Base-by-base conservation (phyloP, 192 early-diverging fungal genomes). In the Allomyces macrogynus region DNA sequence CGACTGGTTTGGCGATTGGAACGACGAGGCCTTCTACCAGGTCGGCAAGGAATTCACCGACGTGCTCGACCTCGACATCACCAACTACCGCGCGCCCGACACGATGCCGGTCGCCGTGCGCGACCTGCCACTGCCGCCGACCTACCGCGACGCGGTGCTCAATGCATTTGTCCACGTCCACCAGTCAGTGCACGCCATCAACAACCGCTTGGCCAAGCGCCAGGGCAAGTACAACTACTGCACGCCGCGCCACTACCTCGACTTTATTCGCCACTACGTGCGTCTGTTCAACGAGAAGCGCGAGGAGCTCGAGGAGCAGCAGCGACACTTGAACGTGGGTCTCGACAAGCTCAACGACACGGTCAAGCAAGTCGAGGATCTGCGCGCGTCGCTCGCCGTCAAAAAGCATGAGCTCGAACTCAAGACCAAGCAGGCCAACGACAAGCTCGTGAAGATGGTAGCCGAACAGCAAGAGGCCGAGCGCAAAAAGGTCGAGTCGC, bases 1-100 rank as follows among this genome's bases (percentile, higher is more conserved):
- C 25, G 92, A 99, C 77, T 98, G 97, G 95, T 95, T 97, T 62
- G 97, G 95, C 63, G 97, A 98, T 73, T 98, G 95, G 95, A 85
- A 91, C 0, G 87, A 93, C 70, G 91, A 95, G 71, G 95, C 94
- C 1, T 90, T 99, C 73, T 95, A 84, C 81, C 97, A 98, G 78
- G 97, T 99, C 26, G 95, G 92, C 32, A 84, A 84, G 64, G 97
- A 99, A 76, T 94, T 97, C 71, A 97, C 97, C 4, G 76, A 83
- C 57, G 78, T 83, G 9, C 74, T 98, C 25, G 95, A 98, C 69
- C 78, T 99, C 43, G 92, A 96, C 67, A 67, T 81, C 11, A 77
- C 78, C 1, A 73, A 66, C 20, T 95, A 87, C 69, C 61, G 40
- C 1, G 72, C 89, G 7, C 92, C 93, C 14, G 66, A 66, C 40